Base-by-base conservation (phyloP, 1,284 basidiomycete genomes). In the Puccinia triticina region DNA sequence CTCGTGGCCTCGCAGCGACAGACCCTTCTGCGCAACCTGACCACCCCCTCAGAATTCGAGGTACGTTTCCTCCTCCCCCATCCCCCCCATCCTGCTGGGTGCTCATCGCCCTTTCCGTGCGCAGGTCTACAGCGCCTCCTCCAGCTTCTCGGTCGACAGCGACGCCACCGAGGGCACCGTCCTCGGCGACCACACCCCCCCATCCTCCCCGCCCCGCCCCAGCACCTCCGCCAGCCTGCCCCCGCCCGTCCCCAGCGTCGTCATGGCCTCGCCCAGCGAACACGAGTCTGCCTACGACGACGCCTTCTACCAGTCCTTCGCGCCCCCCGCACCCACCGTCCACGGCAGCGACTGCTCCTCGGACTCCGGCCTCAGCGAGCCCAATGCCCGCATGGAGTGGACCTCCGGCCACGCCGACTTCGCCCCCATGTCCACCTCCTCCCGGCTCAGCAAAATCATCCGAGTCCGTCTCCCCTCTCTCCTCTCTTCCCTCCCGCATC, bases 281-380 rank as follows among this genome's bases (percentile, higher is more conserved):
- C 77, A 80, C 26, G 77, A 80, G 34, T 80, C 77, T 32, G 77
- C 77, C 16, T 80, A 80, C 37, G 77, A 80, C 59, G 77, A 80
- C 14, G 53, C 46, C 11, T 80, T 80, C 34, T 59, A 72, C 57
- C 50, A 69, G 43, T 55, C 46, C n/a, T 59, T 80, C 26, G 23
- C 37, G 10, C 77, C 26, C 5, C 50, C 77, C 0, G 29, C 77
- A 5, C 43, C 50, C n/a, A 69, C 77, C 66, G 77, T 71, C 8
- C 61, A 67, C n/a, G 76, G 61, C 12, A 67, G 43, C 40, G 76
- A 77, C 43, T 64, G 59, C 46, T 77, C 57, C 21, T 77, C 76
- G 3, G 76, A 77, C 29, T 67, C 43, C 21, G 76, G 46, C 16
- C 29, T 14, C 3, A 77, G 37, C 26, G 40, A 66, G 43, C 16